A percentile compares a stretch with the other conserved stretches of the same genome.
phyloP scores from a whole-genome alignment of 768 basidiomycete genomes.

The Podaxis sp. region DNA sequence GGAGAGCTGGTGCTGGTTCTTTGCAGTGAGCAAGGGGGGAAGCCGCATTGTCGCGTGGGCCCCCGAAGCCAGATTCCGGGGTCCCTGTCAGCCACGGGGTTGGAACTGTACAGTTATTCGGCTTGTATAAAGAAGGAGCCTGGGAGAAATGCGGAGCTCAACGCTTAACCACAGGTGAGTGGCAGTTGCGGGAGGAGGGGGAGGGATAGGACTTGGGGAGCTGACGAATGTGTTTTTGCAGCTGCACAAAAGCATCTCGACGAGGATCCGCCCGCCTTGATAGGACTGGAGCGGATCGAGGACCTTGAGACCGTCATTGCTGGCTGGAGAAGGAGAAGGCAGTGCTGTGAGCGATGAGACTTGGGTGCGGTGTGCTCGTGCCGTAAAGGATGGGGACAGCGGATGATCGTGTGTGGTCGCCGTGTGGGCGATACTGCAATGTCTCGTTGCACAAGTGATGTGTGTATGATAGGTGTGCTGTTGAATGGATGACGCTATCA shows the following conservation, averaged over 20 bases:
- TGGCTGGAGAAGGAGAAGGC: constrained; percentile 62
- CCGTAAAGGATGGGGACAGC: background rate
- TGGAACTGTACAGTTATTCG: constrained; percentile 45
- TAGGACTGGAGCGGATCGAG: constrained; percentile 72
- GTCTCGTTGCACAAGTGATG: constrained; percentile 75
- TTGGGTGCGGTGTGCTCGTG: constrained; percentile 77
- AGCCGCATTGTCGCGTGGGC: constrained; percentile 5
- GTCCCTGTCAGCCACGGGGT: constrained; percentile 39
- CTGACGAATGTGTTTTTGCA: constrained; percentile 21
- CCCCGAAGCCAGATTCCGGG: constrained; percentile 28
- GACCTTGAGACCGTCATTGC: constrained; percentile 84
- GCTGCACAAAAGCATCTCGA: constrained; percentile 88
- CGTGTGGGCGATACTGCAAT: constrained; percentile 78
- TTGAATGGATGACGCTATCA: constrained; percentile 8
- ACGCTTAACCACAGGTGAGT: constrained; percentile 69
- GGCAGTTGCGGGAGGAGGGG: background rate
- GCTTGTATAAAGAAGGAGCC: constrained; percentile 12
- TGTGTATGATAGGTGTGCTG: constrained; percentile 2
- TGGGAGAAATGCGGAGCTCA: constrained; percentile 17
- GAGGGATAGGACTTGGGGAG: constrained; percentile 11
- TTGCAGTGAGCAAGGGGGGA: background rate
- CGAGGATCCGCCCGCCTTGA: constrained; percentile 68
- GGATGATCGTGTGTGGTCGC: constrained; percentile 58
- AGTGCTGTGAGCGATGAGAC: constrained; percentile 55
- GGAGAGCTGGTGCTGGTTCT: background rate